Evolutionary conservation across 2,329 filamentous ascomycete species (phyloP).

Genomic region (Arthrobotrys sinensis): DNA sequence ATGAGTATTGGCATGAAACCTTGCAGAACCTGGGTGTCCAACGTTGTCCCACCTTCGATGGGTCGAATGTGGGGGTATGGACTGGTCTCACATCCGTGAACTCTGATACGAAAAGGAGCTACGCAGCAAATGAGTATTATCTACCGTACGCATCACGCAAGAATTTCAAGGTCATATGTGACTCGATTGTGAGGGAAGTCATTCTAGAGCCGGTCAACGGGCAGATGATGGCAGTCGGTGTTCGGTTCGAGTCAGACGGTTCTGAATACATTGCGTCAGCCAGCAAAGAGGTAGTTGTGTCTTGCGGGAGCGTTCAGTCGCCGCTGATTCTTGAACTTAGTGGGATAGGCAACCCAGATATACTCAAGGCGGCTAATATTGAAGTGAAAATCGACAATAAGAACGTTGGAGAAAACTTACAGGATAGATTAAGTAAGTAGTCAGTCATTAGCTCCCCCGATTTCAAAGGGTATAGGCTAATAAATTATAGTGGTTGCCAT

Average conservation of each 20-base stretch:
- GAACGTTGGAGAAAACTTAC: constrained; percentile 71
- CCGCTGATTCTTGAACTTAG: constrained; percentile 76
- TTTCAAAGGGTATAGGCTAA: background rate
- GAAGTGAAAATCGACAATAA: constrained; percentile 68
- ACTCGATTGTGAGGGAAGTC: constrained; percentile 70
- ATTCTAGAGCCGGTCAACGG: constrained; percentile 66
- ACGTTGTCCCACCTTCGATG: constrained; percentile 67
- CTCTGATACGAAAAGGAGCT: constrained; percentile 67
- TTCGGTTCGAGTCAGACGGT: constrained; percentile 68
- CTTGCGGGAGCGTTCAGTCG: constrained; percentile 74
- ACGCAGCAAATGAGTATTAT: constrained; percentile 69
- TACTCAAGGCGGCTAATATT: constrained; percentile 69
- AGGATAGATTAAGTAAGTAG: constrained; percentile 68
- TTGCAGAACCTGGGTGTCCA: constrained; percentile 67
- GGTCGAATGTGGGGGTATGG: constrained; percentile 69
- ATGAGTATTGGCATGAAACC: constrained; percentile 70
- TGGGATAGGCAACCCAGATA: constrained; percentile 72
- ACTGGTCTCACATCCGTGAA: constrained; percentile 67
- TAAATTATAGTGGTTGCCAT: constrained; percentile 67
- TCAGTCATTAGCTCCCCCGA: background rate
- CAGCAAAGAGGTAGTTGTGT: constrained; percentile 73
- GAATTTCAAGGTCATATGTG: constrained; percentile 71
- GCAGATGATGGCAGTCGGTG: constrained; percentile 67
- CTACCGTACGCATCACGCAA: constrained; percentile 66
- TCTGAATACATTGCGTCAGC: constrained; percentile 61